Base-by-base conservation (phyloP, 176 grass and related monocot genomes). In the Cenchrus purpureus region DNA sequence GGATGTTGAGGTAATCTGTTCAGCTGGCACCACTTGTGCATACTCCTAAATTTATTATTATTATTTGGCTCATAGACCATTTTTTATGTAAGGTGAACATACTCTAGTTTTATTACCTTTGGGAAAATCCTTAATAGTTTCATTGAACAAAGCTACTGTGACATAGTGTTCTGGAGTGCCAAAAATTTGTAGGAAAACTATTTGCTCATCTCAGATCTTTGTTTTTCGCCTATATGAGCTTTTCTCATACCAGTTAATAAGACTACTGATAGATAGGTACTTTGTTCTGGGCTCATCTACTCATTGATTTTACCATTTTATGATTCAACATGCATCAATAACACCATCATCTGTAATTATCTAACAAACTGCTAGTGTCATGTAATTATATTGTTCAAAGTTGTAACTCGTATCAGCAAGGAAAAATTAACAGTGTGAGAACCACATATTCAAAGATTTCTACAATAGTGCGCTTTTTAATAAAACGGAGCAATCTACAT, bases 1-100 rank as follows among this genome's bases (percentile, higher is more conserved):
- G 10, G 95, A 98, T 88, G 80, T 98, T 85, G 92, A 95, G 95
- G 95, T 98, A 76, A 83, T 75, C 55, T 59, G 64, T 84, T 85
- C 10, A 28, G 32, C 31, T 74, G 11, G 45, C 68, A 57, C 9
- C 17, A 80, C 61, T 65, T 82, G 29, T 68, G 40, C 65, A 50
- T 83, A 48, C 37, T 69, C 3, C 66, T 57, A 44, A 9, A 28
- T 82, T 65, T 72, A 14, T 80, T 88, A 9, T 42, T 42, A 4
- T 65, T 73, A n/a, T 76, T 72, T 73, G 29, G 11, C 31, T 53
- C 63, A 68, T 52, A 37, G 10, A 42, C 31, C 79, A 71, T 60
- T 77, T 61, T 87, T 51, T 16, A 52, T 67, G 42, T 68, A 74
- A 84, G n/a, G 6, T 32, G 19, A 65, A 75, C 51, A 52, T 48